phyloP scores from a whole-genome alignment of 129 eudicot genomes.

The Chrysanthemum makinoi region DNA sequence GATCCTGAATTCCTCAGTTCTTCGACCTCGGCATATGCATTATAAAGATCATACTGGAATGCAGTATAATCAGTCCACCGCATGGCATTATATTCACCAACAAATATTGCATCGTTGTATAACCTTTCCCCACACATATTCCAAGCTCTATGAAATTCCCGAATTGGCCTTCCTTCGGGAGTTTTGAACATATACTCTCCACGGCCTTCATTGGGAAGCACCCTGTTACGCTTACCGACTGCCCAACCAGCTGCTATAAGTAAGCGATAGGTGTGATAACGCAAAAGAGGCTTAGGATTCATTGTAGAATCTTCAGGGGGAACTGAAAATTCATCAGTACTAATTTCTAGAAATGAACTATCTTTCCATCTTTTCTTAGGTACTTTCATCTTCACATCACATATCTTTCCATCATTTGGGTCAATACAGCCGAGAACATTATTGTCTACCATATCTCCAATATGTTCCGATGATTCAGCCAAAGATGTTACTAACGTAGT shows the following conservation, averaged over 20 bases:
- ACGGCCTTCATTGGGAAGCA: slow-evolving; percentile 37
- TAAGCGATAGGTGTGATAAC: slow-evolving; percentile 59
- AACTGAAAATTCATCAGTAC: slow-evolving; percentile 43
- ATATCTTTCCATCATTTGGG: slow-evolving; percentile 44
- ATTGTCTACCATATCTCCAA: slow-evolving; percentile 21
- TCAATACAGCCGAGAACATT: slow-evolving; percentile 7
- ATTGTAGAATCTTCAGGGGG: slow-evolving; percentile 44
- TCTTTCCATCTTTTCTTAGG: slow-evolving; percentile 60
- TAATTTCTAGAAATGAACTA: slow-evolving; percentile 49
- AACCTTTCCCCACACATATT: slow-evolving; percentile 58
- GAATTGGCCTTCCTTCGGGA: slow-evolving; percentile 89
- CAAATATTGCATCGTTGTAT: slow-evolving; percentile 33
- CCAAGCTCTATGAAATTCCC: slow-evolving; percentile 87
- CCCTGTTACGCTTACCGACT: slow-evolving; percentile 71
- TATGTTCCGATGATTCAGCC: slow-evolving; percentile 62
- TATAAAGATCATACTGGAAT: slow-evolving; percentile 60
- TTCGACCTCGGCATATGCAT: slow-evolving; percentile 44
- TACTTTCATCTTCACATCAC: slow-evolving; percentile 22
- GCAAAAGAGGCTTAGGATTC: slow-evolving; percentile 71
- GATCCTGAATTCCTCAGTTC: slow-evolving; percentile 37
- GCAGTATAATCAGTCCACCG: slow-evolving; percentile 54
- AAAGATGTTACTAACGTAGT: slow-evolving; percentile 45
- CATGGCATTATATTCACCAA: slow-evolving; percentile 34
- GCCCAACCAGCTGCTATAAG: slow-evolving; percentile 83
- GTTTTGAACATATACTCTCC: slow-evolving; percentile 73